Conservation (phyloP, 208 protist species). For the Wallacemonas sp. region DNA sequence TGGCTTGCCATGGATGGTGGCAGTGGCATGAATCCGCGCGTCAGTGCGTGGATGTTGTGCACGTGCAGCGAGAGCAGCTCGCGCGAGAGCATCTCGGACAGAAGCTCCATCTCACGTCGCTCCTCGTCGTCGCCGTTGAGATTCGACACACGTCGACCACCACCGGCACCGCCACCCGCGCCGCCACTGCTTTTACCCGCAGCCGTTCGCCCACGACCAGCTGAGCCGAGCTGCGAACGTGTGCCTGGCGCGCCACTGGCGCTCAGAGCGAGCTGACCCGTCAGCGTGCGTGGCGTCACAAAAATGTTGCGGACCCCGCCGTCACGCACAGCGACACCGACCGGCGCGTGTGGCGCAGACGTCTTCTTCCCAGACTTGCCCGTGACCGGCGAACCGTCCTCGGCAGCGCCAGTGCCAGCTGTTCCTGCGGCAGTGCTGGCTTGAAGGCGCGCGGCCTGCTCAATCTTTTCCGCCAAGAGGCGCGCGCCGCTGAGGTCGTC, state of each 20-base stretch:
- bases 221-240: conserved; percentile 8
- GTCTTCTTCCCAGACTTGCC: conserved; percentile 9
- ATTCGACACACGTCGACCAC: conserved; percentile 2
- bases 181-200: not conserved
- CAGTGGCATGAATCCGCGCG: conserved; percentile 7
- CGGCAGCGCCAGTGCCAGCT: not conserved
- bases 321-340: conserved; percentile 1
- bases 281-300: conserved; percentile 25
- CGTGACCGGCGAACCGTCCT: conserved; percentile 16
- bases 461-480: conserved; percentile 48
- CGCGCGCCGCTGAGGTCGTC: conserved; percentile 78
- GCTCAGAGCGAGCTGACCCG: conserved; percentile 11
- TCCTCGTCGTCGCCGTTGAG: conserved; percentile 37
- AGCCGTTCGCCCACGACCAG: conserved; percentile 6
- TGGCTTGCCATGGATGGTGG: not conserved
- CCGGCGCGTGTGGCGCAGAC: conserved; percentile 5
- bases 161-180: not conserved
- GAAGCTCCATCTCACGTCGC: conserved; percentile 36
- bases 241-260: not conserved
- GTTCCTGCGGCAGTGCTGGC: conserved; percentile 1
- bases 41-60: conserved; percentile 53
- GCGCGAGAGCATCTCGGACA: conserved; percentile 47
- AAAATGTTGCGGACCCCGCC: conserved; percentile 13
- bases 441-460: conserved; percentile 28
- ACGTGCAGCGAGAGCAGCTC: conserved; percentile 65